These are phyloP conservation scores for Rhizophora mangle DNA, from an alignment of 345 rosid species.

Conservation along the genomic window DNA sequence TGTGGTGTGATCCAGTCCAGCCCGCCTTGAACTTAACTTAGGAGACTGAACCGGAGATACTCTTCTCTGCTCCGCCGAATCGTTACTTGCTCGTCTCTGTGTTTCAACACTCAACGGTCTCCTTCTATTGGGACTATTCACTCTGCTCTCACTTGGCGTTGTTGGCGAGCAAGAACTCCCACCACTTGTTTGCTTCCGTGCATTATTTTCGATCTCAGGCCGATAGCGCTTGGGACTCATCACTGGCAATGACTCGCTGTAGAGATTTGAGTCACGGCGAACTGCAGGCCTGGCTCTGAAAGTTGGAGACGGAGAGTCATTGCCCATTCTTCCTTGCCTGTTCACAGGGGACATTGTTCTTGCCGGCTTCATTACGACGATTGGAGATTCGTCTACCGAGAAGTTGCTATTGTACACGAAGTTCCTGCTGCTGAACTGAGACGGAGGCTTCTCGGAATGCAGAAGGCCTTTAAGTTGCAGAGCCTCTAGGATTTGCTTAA, in stretches of 20 bases:
- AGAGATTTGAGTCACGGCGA: constrained; percentile 30
- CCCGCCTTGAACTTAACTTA: constrained; percentile 32
- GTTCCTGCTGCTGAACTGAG: constrained; percentile 37
- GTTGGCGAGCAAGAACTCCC: constrained; percentile 43
- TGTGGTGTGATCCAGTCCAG: constrained; percentile 29
- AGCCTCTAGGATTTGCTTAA: constrained; percentile 85
- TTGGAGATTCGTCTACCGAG: constrained; percentile 43
- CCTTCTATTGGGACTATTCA: constrained; percentile 53
- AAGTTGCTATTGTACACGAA: constrained; percentile 38
- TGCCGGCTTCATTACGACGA: constrained; percentile 49
- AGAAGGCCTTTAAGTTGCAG: constrained; percentile 88
- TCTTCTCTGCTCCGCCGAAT: constrained; percentile 41
- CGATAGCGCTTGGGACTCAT: constrained; percentile 44
- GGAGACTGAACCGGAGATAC: constrained; percentile 52
- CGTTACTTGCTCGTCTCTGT: constrained; percentile 36
- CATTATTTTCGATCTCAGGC: constrained; percentile 32
- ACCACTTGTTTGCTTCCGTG: constrained; percentile 34
- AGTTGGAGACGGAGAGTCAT: constrained; percentile 36
- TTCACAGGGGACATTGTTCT: constrained; percentile 20
- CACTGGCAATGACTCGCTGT: constrained; percentile 34
- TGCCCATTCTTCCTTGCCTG: constrained; percentile 26
- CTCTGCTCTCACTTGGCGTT: constrained; percentile 36
- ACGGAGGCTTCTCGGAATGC: constrained; percentile 44
- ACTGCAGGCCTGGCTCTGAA: constrained; percentile 33
- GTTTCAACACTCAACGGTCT: constrained; percentile 38